phyloP scores from a whole-genome alignment of 163 green algal genomes.

The Coccomyxa subellipsoidea region DNA sequence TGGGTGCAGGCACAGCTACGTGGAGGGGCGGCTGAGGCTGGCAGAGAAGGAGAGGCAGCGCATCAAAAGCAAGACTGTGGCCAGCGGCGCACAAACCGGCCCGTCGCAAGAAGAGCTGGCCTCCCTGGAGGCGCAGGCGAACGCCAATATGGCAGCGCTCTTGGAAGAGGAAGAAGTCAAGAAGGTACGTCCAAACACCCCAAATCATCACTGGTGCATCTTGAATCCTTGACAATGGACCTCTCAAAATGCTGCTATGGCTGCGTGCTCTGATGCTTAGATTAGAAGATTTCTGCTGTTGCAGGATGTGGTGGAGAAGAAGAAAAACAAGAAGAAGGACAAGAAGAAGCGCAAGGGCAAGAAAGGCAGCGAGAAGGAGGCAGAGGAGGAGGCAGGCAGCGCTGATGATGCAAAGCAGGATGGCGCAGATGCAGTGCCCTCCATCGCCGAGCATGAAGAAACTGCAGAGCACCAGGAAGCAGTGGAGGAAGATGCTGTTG shows the following conservation, averaged over 20 bases:
- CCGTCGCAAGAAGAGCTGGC: conserved; percentile 17
- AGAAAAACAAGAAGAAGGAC: conserved; percentile 39
- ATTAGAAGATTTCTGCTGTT: no score
- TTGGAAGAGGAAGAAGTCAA: conserved; percentile 51
- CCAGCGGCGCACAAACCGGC: not conserved
- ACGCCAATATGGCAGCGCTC: conserved; percentile 61
- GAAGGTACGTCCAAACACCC: conserved; percentile 30
- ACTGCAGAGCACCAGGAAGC: no score
- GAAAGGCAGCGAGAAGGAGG: not conserved
- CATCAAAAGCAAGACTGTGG: conserved; percentile 15
- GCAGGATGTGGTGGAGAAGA: conserved; percentile 21
- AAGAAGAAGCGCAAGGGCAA: conserved; percentile 3
- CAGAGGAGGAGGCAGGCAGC: conserved; percentile 6
- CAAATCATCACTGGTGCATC: no score
- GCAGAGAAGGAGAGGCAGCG: conserved; percentile 65
- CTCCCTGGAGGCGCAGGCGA: conserved; percentile 37
- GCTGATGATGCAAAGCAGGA: not conserved
- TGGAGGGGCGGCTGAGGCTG: conserved; percentile 61
- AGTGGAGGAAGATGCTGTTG: no score
- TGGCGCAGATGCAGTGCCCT: no score
- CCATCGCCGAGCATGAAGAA: no score
- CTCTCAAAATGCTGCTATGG: no score
- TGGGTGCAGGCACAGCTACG: conserved; percentile 50
- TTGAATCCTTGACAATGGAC: no score
- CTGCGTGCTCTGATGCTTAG: no score